These are phyloP conservation scores for Linum trigynum DNA, from an alignment of 345 rosid genomes.

Conservation along the genomic window DNA sequence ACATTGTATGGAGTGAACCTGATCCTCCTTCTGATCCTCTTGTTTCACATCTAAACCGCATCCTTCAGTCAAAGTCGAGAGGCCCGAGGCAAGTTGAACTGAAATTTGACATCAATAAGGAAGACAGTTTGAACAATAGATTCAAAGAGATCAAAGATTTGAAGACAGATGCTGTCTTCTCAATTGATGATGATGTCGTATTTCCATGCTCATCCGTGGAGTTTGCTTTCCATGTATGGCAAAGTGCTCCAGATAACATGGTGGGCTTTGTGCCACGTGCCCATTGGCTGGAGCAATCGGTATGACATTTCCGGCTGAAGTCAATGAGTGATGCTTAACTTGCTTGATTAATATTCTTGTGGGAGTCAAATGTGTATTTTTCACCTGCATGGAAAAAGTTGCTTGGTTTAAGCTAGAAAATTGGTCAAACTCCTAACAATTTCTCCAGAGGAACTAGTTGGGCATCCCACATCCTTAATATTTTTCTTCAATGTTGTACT, in stretches of 20 bases:
- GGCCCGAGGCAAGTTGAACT: constrained; percentile 44
- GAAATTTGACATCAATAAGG: constrained; percentile 59
- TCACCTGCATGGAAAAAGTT: neutral
- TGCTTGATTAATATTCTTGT: neutral
- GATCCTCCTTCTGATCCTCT: constrained; percentile 77
- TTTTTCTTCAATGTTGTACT: too few relatives aligned
- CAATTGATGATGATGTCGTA: constrained; percentile 84
- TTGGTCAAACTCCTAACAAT: too few relatives aligned
- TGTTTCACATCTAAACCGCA: constrained; percentile 31
- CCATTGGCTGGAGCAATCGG: constrained; percentile 60
- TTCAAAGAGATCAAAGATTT: constrained; percentile 75
- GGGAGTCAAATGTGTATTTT: neutral
- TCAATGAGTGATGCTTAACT: neutral
- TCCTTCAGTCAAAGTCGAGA: constrained; percentile 37
- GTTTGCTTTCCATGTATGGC: constrained; percentile 89
- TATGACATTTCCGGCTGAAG: constrained; percentile 14
- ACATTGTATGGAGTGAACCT: constrained; percentile 95
- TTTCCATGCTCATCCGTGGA: constrained; percentile 80
- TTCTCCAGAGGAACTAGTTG: neutral
- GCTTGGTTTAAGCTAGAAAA: neutral
- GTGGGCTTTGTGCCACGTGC: constrained; percentile 92
- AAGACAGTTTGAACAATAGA: constrained; percentile 92
- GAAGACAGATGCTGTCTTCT: constrained; percentile 76
- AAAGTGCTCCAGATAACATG: constrained; percentile 77
- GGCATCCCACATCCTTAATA: neutral